Percentiles rank a stretch among this genome's conserved stretches.
phyloP scores from a whole-genome alignment of 441 rosid genomes.

The Euphorbia neoarborescens region DNA sequence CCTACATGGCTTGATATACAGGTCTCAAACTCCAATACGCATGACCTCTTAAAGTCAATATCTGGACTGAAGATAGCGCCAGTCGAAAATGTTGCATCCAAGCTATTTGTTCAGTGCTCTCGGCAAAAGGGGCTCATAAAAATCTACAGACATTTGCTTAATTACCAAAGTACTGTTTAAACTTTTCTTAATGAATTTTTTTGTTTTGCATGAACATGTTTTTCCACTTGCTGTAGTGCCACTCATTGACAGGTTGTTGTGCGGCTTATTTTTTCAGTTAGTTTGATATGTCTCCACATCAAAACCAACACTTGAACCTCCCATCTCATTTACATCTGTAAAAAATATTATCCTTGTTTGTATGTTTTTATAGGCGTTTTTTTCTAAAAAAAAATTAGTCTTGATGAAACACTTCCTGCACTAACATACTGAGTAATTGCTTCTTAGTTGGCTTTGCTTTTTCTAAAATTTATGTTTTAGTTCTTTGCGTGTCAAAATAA shows the following conservation, averaged over 20 bases:
- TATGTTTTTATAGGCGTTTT: not conserved
- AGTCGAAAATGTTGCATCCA: constrained; percentile 82
- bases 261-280: not conserved
- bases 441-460: not conserved
- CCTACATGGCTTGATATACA: constrained; percentile 30
- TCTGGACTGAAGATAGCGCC: constrained; percentile 81
- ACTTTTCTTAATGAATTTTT: constrained; percentile 17
- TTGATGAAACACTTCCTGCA: not conserved
- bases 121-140: constrained; percentile 86
- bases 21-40: constrained; percentile 75
- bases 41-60: constrained; percentile 79
- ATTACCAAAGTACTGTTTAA: constrained; percentile 62
- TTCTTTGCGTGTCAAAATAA: not conserved
- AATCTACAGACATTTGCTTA: constrained; percentile 88
- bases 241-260: not conserved
- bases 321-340: not conserved
- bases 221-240: not conserved
- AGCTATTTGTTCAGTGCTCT: constrained; percentile 94
- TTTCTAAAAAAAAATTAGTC: too few species aligned
- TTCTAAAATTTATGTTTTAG: not conserved
- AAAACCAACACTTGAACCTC: not conserved
- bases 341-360: not conserved
- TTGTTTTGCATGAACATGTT: not conserved
- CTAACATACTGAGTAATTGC: not conserved
- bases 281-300: not conserved